A percentile compares a stretch with the other conserved stretches of the same genome.
These are phyloP conservation scores for Beta macrorhiza DNA, from an alignment of 179 eudicot genomes.

Conservation along the genomic window DNA sequence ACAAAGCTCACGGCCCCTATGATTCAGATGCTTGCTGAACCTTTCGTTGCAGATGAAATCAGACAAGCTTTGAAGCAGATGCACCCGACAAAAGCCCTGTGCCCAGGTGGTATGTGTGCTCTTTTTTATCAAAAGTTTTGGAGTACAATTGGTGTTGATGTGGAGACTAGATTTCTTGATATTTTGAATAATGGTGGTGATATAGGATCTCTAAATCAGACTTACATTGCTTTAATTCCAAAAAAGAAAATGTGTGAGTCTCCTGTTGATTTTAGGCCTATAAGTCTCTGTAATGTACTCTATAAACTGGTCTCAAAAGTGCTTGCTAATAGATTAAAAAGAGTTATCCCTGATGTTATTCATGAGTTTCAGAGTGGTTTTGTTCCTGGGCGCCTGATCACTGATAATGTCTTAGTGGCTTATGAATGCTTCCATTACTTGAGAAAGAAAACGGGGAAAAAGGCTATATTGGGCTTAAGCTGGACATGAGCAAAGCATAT, in stretches of 20 bases:
- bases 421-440: background rate
- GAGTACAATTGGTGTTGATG: background rate
- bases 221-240: background rate
- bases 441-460: background rate
- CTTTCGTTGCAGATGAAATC: no score
- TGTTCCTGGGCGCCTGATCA: background rate
- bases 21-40: no score
- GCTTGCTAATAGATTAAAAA: background rate
- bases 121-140: background rate
- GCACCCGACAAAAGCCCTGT: constrained; percentile 1
- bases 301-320: background rate
- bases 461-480: background rate
- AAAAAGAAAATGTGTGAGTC: background rate
- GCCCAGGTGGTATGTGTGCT: background rate
- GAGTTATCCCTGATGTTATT: background rate
- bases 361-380: no score
- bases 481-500: constrained; percentile 5
- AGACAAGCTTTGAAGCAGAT: background rate
- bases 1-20: no score
- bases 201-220: background rate
- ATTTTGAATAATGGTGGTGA: background rate
- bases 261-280: background rate
- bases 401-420: background rate
- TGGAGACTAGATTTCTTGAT: fast-evolving
- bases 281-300: background rate